phyloP scores from a whole-genome alignment of 257 asterid species.

The Nicotiana benthamiana region DNA sequence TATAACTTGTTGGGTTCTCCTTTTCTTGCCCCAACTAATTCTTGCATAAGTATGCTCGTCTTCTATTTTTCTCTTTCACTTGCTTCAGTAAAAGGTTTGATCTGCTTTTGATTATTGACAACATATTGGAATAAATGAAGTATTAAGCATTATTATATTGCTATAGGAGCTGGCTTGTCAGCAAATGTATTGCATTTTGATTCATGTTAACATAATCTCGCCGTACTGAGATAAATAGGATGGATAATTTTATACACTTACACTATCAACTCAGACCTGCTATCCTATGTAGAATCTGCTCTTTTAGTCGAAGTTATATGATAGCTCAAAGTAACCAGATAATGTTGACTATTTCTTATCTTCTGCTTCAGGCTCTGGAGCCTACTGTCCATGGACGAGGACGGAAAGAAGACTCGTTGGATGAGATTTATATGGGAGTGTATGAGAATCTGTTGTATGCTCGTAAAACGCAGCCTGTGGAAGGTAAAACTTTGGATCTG shows the following conservation, averaged over 20 bases:
- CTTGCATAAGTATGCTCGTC: neutral
- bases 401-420: conserved; percentile 71
- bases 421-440: conserved; percentile 87
- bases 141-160: neutral
- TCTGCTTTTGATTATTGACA: neutral
- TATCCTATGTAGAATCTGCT: neutral
- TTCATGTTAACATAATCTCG: neutral
- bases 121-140: neutral
- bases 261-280: neutral
- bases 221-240: neutral
- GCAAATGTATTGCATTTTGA: neutral
- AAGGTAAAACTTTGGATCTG: conserved; percentile 39
- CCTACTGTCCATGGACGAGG: conserved; percentile 91
- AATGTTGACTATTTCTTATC: neutral
- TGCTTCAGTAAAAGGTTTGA: neutral
- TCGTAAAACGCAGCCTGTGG: conserved; percentile 82
- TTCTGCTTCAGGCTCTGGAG: conserved; percentile 55
- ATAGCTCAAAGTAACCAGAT: neutral
- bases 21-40: neutral
- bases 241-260: neutral
- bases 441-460: conserved; percentile 78
- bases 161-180: neutral
- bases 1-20: neutral
- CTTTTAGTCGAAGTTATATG: neutral
- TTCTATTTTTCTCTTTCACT: neutral